phyloP scores from a whole-genome alignment of 441 rosid genomes.

The Adansonia gregorii region DNA sequence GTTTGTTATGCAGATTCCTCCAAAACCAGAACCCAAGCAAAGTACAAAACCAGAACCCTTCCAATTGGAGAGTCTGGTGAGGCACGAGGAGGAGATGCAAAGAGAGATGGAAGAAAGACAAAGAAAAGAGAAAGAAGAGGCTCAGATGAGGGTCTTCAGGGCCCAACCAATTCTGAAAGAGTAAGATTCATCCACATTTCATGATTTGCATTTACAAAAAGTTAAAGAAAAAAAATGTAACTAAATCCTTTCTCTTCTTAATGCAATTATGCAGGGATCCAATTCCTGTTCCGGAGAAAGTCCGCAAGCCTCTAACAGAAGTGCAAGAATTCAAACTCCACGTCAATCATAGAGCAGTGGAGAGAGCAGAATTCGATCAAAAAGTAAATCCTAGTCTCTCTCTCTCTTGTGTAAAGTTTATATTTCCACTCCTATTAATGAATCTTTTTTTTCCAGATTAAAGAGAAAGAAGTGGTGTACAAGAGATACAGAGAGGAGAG shows the following conservation, averaged over 20 bases:
- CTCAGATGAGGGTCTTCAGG: slow-evolving; percentile 69
- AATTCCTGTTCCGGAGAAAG: slow-evolving; percentile 83
- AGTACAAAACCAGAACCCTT: slow-evolving; percentile 86
- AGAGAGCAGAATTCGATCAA: slow-evolving; percentile 88
- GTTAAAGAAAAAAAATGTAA: neutral
- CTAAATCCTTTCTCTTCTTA: no score
- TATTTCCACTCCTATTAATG: neutral
- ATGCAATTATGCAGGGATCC: slow-evolving; percentile 73
- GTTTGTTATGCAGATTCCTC: slow-evolving; percentile 56
- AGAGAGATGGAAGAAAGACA: slow-evolving; percentile 80
- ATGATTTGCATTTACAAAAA: neutral
- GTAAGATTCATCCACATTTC: slow-evolving; percentile 44
- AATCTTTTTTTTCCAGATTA: slow-evolving; percentile 52
- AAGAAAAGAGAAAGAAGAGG: slow-evolving; percentile 73
- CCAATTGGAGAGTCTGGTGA: slow-evolving; percentile 81
- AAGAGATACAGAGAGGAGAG: slow-evolving; percentile 95
- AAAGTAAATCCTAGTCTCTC: slow-evolving; percentile 46
- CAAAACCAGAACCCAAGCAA: slow-evolving; percentile 81
- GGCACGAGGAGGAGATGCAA: slow-evolving; percentile 87
- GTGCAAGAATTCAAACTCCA: slow-evolving; percentile 75
- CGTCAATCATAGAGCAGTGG: slow-evolving; percentile 66
- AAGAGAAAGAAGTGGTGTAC: slow-evolving; percentile 78
- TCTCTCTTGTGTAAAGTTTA: neutral
- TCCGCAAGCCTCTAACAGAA: slow-evolving; percentile 81
- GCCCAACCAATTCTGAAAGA: slow-evolving; percentile 80